Percentiles rank a stretch among this genome's conserved stretches.
These are phyloP conservation scores for Psilocybe cubensis DNA, from an alignment of 768 basidiomycete genomes.

Conservation along the genomic window DNA sequence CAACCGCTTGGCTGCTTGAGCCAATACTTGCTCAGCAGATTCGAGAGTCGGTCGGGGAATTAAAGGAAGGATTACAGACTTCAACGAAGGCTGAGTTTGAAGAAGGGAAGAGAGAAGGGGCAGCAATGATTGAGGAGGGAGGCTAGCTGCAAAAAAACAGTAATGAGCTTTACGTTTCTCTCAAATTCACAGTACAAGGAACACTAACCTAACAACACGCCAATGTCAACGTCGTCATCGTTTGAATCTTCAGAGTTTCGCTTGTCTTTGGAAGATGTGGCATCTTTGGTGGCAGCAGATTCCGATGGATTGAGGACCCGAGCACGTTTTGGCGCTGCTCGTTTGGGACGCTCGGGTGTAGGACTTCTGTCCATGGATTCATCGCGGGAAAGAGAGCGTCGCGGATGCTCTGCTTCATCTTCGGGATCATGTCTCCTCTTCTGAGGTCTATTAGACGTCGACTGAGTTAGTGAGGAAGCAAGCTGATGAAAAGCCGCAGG, in stretches of 20 bases:
- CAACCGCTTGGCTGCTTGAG: slow-evolving; percentile 70
- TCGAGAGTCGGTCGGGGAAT: slow-evolving; percentile 87
- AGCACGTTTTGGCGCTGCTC: slow-evolving; percentile 69
- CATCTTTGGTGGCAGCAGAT: slow-evolving; percentile 38
- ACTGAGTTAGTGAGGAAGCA: slow-evolving; percentile 52
- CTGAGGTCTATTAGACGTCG: slow-evolving; percentile 44
- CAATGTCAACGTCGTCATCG: slow-evolving; percentile 75
- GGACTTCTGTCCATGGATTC: slow-evolving; percentile 86
- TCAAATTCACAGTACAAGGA: slow-evolving; percentile 2
- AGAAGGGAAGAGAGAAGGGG: slow-evolving; percentile 75
- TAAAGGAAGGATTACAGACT: slow-evolving; percentile 69
- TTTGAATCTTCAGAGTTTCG: slow-evolving; percentile 41
- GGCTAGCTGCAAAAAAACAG: slow-evolving; percentile 56
- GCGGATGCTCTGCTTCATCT: slow-evolving; percentile 55
- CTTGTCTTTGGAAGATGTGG: slow-evolving; percentile 49
- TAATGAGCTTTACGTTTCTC: slow-evolving; percentile 14
- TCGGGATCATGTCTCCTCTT: slow-evolving; percentile 74
- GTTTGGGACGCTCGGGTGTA: slow-evolving; percentile 78
- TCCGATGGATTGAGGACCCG: slow-evolving; percentile 42
- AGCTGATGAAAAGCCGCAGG: slow-evolving; percentile 58
- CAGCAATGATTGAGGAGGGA: slow-evolving; percentile 77
- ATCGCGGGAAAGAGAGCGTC: slow-evolving; percentile 46
- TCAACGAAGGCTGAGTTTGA: slow-evolving; percentile 69
- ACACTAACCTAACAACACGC: slow-evolving; percentile 74
- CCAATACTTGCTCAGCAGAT: slow-evolving; percentile 69